Evolutionary conservation across 2,329 filamentous ascomycete species (phyloP), one percentile per base, ranked within the genome.

Genomic region (Aspergillus sp.): DNA sequence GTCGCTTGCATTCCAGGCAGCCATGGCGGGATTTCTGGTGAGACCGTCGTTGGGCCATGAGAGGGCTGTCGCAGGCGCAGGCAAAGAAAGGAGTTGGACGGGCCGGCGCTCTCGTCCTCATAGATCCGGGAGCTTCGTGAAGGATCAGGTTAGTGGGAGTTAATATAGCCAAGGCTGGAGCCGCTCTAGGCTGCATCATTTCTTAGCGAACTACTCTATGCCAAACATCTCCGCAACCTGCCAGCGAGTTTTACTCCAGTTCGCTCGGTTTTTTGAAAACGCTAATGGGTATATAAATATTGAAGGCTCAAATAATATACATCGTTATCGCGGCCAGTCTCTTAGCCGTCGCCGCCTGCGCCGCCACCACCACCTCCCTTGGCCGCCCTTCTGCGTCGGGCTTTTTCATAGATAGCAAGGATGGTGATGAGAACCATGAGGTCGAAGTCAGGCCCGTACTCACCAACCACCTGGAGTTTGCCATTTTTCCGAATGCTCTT

Each of bases 1-100:
- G 59, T 42, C 67, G 64, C 59, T 74, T 74, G 60, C 71, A 74
- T 61, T 71, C 68, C 51, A 65, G 36, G 55, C 71, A 73, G 45
- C 71, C 71, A 49, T 71, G 69, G 22, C 71, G 66, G 38, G 71
- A 73, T 65, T 74, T 74, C 43, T 68, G 67, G 62, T 73, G 71
- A 42, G 71, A 64, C 66, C 69, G 62, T 66, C 71, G 64, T 51
- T 71, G 66, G 39, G 69, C 69, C 71, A 73, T 72, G 30, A 41
- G 48, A 49, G 20, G 44, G 30, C 52, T 43, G 47, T 26, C 30
- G 50, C 41, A 36, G 45, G 32, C 42, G 32, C 22, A 48, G 24
- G 43, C 7, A 36, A 32, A 17, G 15, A n/a, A 20, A 52, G 5
- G 49, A 53, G 24, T 26, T 53, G 26, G 32, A 53, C 32, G n/a